Evolutionary conservation across 768 basidiomycete species (phyloP).

Genomic region (Sarcomyxa edulis): DNA sequence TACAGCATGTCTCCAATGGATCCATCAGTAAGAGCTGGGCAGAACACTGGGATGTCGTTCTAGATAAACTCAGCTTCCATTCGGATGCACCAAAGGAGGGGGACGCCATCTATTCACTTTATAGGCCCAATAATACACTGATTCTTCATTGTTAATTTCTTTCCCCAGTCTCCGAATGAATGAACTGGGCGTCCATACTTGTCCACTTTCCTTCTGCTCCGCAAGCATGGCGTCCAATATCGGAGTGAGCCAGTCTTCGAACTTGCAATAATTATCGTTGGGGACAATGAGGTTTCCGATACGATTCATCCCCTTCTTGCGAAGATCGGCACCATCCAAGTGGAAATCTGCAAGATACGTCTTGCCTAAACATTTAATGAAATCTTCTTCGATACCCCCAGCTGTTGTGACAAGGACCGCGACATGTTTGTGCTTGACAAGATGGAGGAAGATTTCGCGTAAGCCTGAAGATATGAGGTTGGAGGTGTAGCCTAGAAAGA

Average conservation of each 20-base stretch:
- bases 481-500: constrained; percentile 97
- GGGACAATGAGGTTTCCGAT: constrained; percentile 96
- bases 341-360: constrained; percentile 94
- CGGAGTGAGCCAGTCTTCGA: constrained; percentile 98
- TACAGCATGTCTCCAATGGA: constrained; percentile 99
- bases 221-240: constrained; percentile 86
- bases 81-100: constrained; percentile 9
- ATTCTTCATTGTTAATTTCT: constrained; percentile 95
- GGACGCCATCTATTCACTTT: constrained; percentile 60
- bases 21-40: constrained; percentile 96
- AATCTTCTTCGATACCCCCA: constrained; percentile 97
- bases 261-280: constrained; percentile 98
- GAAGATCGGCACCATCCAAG: constrained; percentile 83
- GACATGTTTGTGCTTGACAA: constrained; percentile 91
- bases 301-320: constrained; percentile 90
- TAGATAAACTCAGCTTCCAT: constrained; percentile 28
- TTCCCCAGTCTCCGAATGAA: constrained; percentile 93
- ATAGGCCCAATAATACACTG: constrained; percentile 99
- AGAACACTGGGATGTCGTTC: constrained; percentile 99
- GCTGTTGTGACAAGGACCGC: constrained; percentile 93
- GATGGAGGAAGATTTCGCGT: constrained; percentile 85
- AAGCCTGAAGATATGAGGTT: constrained; percentile 98
- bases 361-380: constrained; percentile 97
- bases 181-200: constrained; percentile 88
- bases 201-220: constrained; percentile 71